Percentiles rank a stretch among this genome's conserved stretches.
Evolutionary conservation across 2,329 filamentous ascomycete genomes (phyloP).

Genomic region (Bimuria novae-zelandiae): DNA sequence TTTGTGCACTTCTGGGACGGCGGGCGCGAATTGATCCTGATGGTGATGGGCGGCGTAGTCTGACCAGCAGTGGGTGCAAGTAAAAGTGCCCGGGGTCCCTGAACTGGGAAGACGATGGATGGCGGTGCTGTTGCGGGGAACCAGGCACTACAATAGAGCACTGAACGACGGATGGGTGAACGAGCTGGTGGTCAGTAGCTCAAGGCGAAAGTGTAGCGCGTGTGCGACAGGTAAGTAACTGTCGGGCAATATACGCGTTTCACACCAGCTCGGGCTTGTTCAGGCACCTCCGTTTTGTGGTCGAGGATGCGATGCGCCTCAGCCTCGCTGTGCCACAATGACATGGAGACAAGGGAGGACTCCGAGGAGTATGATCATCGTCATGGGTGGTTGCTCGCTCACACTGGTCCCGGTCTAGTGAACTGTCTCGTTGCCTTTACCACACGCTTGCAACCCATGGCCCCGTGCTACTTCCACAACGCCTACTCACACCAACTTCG

Average conservation of each 20-base stretch:
- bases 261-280: neutral
- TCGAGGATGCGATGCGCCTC: neutral
- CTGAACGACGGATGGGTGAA: neutral
- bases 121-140: conserved; percentile 6
- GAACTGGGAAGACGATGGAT: neutral
- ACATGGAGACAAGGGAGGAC: neutral
- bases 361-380: conserved; percentile 1
- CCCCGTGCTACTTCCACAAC: too few species aligned
- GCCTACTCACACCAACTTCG: neutral
- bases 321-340: conserved; percentile 2
- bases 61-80: neutral
- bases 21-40: neutral
- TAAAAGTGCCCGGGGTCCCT: neutral
- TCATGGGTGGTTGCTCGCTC: neutral
- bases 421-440: too few species aligned
- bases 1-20: neutral
- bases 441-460: too few species aligned
- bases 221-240: neutral
- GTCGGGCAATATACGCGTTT: neutral
- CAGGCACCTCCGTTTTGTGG: neutral
- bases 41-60: neutral
- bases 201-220: neutral
- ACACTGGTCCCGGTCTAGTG: conserved; percentile 1
- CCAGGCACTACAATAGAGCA: neutral
- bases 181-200: neutral